Evolutionary conservation across 129 eudicot genomes (phyloP), one percentile per base, ranked within the genome.

Genomic region (Scalesia atractyloides): DNA sequence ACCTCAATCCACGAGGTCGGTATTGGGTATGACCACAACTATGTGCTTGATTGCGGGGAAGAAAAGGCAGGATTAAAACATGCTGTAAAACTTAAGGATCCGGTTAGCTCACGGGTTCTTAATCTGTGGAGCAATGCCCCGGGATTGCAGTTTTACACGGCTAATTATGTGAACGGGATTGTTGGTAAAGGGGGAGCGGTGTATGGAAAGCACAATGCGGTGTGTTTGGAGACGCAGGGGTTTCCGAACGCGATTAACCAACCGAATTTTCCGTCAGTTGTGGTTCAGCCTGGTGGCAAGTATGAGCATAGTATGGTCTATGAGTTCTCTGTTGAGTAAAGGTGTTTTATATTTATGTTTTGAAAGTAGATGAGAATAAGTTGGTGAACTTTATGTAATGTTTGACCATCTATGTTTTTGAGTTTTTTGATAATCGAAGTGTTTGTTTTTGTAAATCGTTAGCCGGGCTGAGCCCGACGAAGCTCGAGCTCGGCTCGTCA

Each of bases 111-210:
- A 8, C 79, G 97, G 83, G 92, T 92, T 47, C 88, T 95, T 20
- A 73, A 95, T 72, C 62, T 90, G 46, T 90, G 99, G 97, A 95
- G 97, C 10, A 72, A 86, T 80, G 99, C 91, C 2, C 99, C 99
- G 0, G 99, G 99, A 3, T 75, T 95, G 92, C 97, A 95, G 83
- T 90, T 95, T 81, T 95, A 95, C 69, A 95, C 96, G 0, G 99
- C 79, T 2, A 95, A 95, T 70, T 88, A 86, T 72, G 89, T 90
- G 36, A 79, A 82, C 0, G 96, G 97, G 7, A 37, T 95, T 54
- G 76, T 57, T 33, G 99, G 99, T 7, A 95, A 95, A 95, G 96
- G 90, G 9, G 96, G 97, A 16, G 86, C 88, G 7, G 91, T 84
- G 0, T 95, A 95, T 33, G 88, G 67, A 16, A 95, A 95, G 65